phyloP scores from a whole-genome alignment of 352 stramenopile species.

The Plasmopara halstedii region DNA sequence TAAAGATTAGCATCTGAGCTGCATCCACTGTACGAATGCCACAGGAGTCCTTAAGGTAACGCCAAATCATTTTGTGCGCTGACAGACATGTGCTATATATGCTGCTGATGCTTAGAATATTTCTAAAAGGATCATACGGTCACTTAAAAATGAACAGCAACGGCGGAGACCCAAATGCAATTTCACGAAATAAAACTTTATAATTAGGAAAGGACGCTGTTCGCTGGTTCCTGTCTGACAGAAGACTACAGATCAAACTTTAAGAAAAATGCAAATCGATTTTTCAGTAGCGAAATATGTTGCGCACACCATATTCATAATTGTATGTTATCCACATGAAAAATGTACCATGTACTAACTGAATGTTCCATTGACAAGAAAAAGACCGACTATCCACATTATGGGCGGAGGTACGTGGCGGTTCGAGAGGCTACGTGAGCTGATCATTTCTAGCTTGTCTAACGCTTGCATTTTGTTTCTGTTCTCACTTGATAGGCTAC shows the following conservation, averaged over 20 bases:
- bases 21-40: too few relatives aligned
- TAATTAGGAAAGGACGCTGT: too few relatives aligned
- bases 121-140: too few relatives aligned
- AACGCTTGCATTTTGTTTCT: neutral
- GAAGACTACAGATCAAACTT: neutral
- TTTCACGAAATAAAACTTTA: too few relatives aligned
- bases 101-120: too few relatives aligned
- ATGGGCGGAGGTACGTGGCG: constrained; percentile 19
- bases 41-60: too few relatives aligned
- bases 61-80: too few relatives aligned
- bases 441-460: neutral
- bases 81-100: too few relatives aligned
- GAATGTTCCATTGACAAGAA: neutral
- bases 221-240: too few relatives aligned
- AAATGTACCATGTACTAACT: neutral
- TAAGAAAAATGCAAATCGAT: neutral
- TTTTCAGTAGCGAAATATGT: neutral
- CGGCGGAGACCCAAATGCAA: too few relatives aligned
- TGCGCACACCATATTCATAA: neutral
- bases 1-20: too few relatives aligned
- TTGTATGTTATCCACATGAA: neutral
- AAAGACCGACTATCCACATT: constrained; percentile 2
- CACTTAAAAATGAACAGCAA: too few relatives aligned
- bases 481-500: constrained; percentile 31
- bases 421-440: neutral